These are phyloP conservation scores for Sugiyamaella smithiae DNA, from an alignment of 805 yeast genomes.

Conservation along the genomic window DNA sequence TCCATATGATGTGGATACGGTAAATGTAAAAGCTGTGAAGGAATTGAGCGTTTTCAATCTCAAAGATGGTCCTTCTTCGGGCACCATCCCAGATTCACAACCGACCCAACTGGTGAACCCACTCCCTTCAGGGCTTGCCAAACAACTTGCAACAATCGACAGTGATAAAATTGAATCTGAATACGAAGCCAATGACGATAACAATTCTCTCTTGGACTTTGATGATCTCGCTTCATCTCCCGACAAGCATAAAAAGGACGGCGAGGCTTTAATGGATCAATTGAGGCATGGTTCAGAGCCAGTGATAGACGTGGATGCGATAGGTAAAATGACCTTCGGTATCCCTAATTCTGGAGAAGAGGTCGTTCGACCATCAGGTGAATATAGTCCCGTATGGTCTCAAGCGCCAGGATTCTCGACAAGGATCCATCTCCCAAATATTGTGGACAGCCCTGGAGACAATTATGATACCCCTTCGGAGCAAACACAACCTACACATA, in stretches of 20 bases:
- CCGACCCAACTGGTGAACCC: background rate
- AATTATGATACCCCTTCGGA: background rate
- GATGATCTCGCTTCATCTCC: conserved; percentile 11
- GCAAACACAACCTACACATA: background rate
- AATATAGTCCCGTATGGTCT: background rate
- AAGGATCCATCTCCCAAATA: background rate
- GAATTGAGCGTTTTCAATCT: background rate
- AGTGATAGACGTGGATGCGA: background rate
- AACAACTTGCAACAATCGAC: background rate
- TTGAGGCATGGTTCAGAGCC: background rate
- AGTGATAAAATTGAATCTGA: background rate
- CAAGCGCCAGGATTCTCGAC: background rate
- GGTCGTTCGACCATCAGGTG: background rate
- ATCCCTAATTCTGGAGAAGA: background rate
- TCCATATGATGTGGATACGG: background rate
- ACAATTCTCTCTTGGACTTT: background rate
- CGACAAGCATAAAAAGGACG: background rate
- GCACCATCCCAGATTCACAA: conserved; percentile 3
- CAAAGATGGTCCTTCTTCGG: background rate
- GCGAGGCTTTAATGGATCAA: background rate
- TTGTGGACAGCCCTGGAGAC: background rate
- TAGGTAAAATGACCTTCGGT: background rate
- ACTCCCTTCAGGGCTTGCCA: background rate
- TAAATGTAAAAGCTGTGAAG: too few relatives aligned
- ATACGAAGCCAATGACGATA: background rate